These are phyloP conservation scores for Boletus sp. DNA, from an alignment of 768 basidiomycete genomes.

Conservation along the genomic window DNA sequence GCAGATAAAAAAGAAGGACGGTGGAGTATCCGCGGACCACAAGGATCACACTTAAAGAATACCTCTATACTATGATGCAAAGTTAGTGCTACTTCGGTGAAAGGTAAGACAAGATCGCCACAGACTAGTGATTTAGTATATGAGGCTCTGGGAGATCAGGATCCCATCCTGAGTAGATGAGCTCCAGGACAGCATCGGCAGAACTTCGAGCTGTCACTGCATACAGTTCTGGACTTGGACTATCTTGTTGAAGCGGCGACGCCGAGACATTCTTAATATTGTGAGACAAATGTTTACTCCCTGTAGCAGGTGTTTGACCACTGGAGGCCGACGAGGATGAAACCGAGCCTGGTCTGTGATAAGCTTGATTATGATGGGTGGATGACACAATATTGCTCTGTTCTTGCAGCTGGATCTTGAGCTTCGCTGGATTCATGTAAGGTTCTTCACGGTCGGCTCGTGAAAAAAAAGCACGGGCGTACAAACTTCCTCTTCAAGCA, in stretches of 20 bases:
- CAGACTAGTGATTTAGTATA: constrained; percentile 74
- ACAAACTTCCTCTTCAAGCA: constrained; percentile 80
- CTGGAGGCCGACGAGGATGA: constrained; percentile 23
- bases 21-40: constrained; percentile 81
- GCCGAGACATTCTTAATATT: constrained; percentile 1
- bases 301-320: constrained; percentile 8
- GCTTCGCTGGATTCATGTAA: constrained; percentile 45
- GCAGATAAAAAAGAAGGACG: constrained; percentile 76
- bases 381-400: constrained; percentile 38
- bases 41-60: constrained; percentile 88
- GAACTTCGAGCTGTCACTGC: constrained; percentile 38
- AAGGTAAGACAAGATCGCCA: constrained; percentile 16
- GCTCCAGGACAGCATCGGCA: constrained; percentile 57
- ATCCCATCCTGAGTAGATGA: constrained; percentile 81
- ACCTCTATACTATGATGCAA: constrained; percentile 62
- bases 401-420: constrained; percentile 63
- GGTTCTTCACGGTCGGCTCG: constrained; percentile 1
- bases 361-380: constrained; percentile 15
- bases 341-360: constrained; percentile 20
- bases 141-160: constrained; percentile 78
- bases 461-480: constrained; percentile 18
- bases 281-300: constrained; percentile 5
- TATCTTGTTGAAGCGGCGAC: constrained; percentile 39
- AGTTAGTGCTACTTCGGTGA: constrained; percentile 12
- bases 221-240: constrained; percentile 50